Base-by-base conservation (phyloP, 371 early-diverging fungal species). In the Saksenaea oblongispora region DNA sequence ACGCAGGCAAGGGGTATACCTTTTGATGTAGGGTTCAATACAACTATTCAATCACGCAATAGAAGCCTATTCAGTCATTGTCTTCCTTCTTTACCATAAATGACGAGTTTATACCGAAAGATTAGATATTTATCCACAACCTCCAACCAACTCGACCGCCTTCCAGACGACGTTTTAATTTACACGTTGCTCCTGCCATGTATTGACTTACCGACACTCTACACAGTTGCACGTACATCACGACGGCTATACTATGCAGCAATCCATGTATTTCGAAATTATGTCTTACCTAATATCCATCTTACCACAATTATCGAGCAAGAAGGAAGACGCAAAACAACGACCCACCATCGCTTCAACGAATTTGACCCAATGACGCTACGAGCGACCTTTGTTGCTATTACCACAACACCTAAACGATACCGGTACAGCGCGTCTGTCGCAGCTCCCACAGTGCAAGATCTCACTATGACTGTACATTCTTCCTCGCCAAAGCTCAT, bases 291-390 rank as follows among this genome's bases (percentile, higher is more conserved):
- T 13, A 51, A 59, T 34, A 41, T 65, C 10, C 60, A 59, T 8
- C 27, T 65, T 18, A 53, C 59, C 28, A 59, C 60, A n/a, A 44
- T 41, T 4, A 65, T 59, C 3, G 65, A 65, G 10, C 65, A 65
- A 34, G 65, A 65, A 34, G 65, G 65, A 3, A 59, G 65, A 24
- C 37, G 65, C 4, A 44, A 51, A 18, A 54, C 44, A 34, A 65
- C 65, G 18, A 31, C 39, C 17, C 36, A 54, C 13, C 59, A 59
- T 42, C 17, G 13, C 14, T 65, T 65, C 24, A 15, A 53, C 18
- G 24, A 41, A 10, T 42, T 65, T 28, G 65, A 65, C 31, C 54
- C 47, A 42, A 22, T 17, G n/a, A 65, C 65, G 1, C 35, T 65
- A 22, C 24, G 53, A n/a, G 65, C 65, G 14, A 54, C 55, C 14